Base-by-base conservation (phyloP, 495 filamentous ascomycete species). In the Penicillium psychrofluorescens region DNA sequence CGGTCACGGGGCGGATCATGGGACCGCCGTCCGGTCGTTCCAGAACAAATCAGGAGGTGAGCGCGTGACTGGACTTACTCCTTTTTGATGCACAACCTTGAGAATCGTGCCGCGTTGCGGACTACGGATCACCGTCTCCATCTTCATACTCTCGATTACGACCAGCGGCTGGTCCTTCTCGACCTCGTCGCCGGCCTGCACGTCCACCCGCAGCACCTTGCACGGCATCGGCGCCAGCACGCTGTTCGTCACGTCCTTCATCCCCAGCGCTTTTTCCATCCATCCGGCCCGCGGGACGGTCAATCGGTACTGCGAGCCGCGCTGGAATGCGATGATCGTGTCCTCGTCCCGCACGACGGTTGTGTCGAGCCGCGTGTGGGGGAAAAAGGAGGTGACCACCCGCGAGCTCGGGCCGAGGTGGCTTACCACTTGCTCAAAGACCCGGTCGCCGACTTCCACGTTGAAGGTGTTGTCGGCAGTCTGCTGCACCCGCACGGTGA, bases 61-160 rank as follows among this genome's bases (percentile, higher is more conserved):
- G 42, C 33, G 43, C 48, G 45, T 58, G 55, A 80, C 22, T 22
- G 22, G 22, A 22, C 86, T 74, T 79, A 95, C 89, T 59, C 91
- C 91, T 71, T 82, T 75, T 62, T 82, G 75, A 66, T 96, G 90
- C 34, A 91, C 88, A 37, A 98, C 69, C 63, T 78, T 86, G 45
- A 81, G 79, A 46, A 98, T 77, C 8, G 81, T 76, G 7, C 89
- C 92, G 49, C 82, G 81, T 38, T 89, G 81, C 9, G 92, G 92
- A 50, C 86, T 90, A 46, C 92, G 75, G 46, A 98, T 95, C 30
- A 95, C 89, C 29, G 89, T 98, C 67, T 98, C 92, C 92, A 98
- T 98, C 76, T 98, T 98, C 92, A 98, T 98, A 44, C 91, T 96
- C 67, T 98, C 92, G 57, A 98, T 95, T 1, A 98, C 90, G 35